These are phyloP conservation scores for Fusarium haematococcum DNA, from an alignment of 2,329 filamentous ascomycete genomes.

Conservation along the genomic window DNA sequence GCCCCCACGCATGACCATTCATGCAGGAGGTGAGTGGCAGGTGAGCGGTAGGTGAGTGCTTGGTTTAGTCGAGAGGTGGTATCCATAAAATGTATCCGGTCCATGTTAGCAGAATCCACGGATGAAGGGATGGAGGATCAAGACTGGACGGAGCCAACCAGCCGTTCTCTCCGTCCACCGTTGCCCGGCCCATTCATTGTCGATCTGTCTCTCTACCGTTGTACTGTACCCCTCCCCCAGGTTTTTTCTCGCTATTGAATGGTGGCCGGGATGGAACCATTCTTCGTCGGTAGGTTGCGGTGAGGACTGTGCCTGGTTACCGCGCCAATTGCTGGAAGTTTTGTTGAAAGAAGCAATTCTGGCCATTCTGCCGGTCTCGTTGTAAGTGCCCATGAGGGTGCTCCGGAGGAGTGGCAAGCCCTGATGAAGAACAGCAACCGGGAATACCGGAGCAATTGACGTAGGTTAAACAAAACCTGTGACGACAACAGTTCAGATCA, in stretches of 20 bases:
- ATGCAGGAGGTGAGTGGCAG: neutral
- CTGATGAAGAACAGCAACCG: neutral
- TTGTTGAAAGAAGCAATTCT: neutral
- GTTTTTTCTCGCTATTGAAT: constrained; percentile 2
- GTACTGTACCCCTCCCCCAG: constrained; percentile 5
- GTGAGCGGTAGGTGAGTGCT: neutral
- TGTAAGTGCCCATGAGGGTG: constrained; percentile 6
- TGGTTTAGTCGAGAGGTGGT: neutral
- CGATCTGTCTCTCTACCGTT: neutral
- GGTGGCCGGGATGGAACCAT: neutral
- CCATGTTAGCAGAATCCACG: constrained; percentile 1
- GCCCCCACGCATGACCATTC: neutral
- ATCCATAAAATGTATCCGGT: neutral
- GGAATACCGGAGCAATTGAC: neutral
- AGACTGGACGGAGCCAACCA: constrained; percentile 22
- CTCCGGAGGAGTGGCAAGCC: neutral
- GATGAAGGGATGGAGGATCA: constrained; percentile 30
- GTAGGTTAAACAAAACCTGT: neutral
- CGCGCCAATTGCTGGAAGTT: neutral
- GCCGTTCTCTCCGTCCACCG: neutral
- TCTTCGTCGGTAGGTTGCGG: neutral
- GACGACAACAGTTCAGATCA: neutral
- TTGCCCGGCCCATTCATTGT: neutral
- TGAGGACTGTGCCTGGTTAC: neutral
- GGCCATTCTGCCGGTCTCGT: neutral